phyloP scores from a whole-genome alignment of 331 rosid genomes.

The Spiraea crenata region DNA sequence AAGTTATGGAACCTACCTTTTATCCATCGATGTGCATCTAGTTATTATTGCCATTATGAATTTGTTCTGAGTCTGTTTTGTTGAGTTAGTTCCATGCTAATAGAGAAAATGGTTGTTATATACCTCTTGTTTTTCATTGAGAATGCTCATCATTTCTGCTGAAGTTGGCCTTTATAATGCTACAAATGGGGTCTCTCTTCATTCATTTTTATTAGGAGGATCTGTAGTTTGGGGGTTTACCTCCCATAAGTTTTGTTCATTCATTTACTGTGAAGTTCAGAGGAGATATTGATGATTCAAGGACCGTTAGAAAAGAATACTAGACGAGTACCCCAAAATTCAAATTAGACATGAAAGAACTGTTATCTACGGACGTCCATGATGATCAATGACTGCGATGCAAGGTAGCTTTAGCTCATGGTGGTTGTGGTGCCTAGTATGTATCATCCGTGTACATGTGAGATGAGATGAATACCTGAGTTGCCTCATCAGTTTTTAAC shows the following conservation, averaged over 20 bases:
- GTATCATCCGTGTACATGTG: too few relatives aligned
- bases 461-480: too few relatives aligned
- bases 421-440: too few relatives aligned
- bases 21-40: conserved; percentile 21
- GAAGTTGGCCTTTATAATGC: neutral
- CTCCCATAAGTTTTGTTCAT: neutral
- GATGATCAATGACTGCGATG: too few relatives aligned
- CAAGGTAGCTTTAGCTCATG: too few relatives aligned
- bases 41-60: conserved; percentile 10
- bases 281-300: neutral
- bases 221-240: neutral
- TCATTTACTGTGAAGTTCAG: neutral
- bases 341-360: too few relatives aligned
- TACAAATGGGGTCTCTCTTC: neutral
- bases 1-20: conserved; percentile 17
- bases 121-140: neutral
- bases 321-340: too few relatives aligned
- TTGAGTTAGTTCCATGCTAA: neutral
- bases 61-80: neutral
- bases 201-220: neutral
- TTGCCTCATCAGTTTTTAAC: too few relatives aligned
- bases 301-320: too few relatives aligned
- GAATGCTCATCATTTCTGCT: neutral
- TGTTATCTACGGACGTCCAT: too few relatives aligned
- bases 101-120: neutral